phyloP scores from a whole-genome alignment of 2,329 filamentous ascomycete genomes.

The Penicillium sp. region DNA sequence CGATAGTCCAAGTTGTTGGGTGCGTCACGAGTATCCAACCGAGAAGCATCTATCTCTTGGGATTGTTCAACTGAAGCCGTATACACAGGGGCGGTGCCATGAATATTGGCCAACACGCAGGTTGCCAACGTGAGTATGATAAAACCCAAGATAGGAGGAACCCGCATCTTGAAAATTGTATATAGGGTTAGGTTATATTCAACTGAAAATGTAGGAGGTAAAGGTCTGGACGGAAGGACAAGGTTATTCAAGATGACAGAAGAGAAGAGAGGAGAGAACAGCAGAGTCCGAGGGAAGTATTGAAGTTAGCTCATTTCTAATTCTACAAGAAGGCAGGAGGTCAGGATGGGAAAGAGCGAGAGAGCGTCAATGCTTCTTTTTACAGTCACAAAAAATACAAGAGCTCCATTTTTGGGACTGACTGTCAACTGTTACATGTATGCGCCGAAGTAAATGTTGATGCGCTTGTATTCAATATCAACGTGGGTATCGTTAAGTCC shows the following conservation, averaged over 20 bases:
- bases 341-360: background rate
- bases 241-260: background rate
- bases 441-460: background rate
- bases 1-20: constrained; percentile 22
- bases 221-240: background rate
- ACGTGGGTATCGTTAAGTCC: constrained; percentile 26
- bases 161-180: constrained; percentile 3
- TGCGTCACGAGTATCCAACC: constrained; percentile 16
- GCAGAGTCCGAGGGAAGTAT: no score
- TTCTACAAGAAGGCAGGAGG: background rate
- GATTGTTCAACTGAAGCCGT: background rate
- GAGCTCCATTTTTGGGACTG: background rate
- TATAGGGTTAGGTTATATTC: constrained; percentile 6
- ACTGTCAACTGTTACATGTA: background rate
- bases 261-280: background rate
- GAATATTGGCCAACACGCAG: background rate
- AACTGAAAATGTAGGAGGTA: background rate
- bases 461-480: constrained; percentile 11
- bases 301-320: constrained; percentile 1
- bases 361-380: background rate
- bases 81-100: constrained; percentile 1
- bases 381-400: background rate
- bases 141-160: background rate
- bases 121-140: constrained; percentile 11
- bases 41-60: background rate